phyloP scores from a whole-genome alignment of 805 yeast genomes.

The Barnettozyma wickerhamii region DNA sequence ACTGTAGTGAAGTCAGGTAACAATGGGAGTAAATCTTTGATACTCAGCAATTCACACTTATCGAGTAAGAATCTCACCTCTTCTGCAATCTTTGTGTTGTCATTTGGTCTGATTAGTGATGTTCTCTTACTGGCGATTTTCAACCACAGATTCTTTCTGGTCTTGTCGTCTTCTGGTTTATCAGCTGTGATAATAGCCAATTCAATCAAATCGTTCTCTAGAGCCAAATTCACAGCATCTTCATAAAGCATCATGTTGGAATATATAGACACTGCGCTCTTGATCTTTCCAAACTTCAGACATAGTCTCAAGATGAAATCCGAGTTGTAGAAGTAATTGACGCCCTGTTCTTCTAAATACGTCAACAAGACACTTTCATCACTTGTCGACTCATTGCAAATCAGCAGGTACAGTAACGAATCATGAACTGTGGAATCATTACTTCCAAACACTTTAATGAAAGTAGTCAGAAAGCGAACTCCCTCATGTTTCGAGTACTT shows the following conservation, averaged over 20 bases:
- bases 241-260: conserved; percentile 66
- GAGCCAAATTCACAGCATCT: conserved; percentile 75
- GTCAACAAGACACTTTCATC: conserved; percentile 46
- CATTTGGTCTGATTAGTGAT: conserved; percentile 19
- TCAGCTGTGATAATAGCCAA: conserved; percentile 57
- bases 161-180: conserved; percentile 43
- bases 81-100: conserved; percentile 25
- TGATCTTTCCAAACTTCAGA: conserved; percentile 49
- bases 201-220: conserved; percentile 54
- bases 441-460: conserved; percentile 41
- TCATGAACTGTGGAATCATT: conserved; percentile 57
- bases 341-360: conserved; percentile 41
- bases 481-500: conserved; percentile 55
- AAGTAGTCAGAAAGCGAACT: conserved; percentile 55
- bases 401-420: conserved; percentile 62
- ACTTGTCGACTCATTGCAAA: conserved; percentile 30
- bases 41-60: conserved; percentile 49
- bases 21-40: conserved; percentile 79
- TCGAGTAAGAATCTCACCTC: conserved; percentile 34
- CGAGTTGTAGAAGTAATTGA: conserved; percentile 49
- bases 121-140: conserved; percentile 42
- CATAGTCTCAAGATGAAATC: conserved; percentile 76
- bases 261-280: conserved; percentile 70
- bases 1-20: conserved; percentile 82
- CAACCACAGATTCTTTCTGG: conserved; percentile 72